Evolutionary conservation across 2,329 filamentous ascomycete species (phyloP), one percentile per base, ranked within the genome.

Genomic region (Penicillium sp.): DNA sequence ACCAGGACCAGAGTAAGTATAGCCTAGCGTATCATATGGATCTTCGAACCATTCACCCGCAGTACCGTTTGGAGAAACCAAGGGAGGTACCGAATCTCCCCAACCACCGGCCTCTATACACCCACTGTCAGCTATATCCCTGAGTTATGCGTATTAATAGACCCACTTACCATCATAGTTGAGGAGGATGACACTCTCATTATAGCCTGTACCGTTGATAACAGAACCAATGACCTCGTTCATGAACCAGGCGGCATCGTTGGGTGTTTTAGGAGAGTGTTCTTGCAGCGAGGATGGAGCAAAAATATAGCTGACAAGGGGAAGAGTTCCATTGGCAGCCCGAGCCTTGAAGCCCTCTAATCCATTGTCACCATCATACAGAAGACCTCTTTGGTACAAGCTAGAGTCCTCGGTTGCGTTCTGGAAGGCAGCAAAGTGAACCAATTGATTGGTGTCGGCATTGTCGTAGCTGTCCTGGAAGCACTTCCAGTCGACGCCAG

Each of bases 51-150:
- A 83, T 62, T 83, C 80, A 3, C 79, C 80, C 0, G 77, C 62
- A 0, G 80, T 81, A 20, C 75, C 77, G 4, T 72, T 65, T 6
- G 79, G 78, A 0, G 79, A 74, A 52, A 80, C 74, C 59, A 77
- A 78, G 0, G 80, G 81, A 18, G 72, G 67, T 3, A 83, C 80
- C 59, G 82, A 79, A 56, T 83, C 81, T 14, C 79, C 80, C 68
- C 75, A 83, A 28, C 81, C 81, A 52, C 81, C 81, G 1, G 77
- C 78, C 64, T 84, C 79, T 72, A n/a, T n/a, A n/a, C n/a, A n/a
- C n/a, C n/a, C n/a, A n/a, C n/a, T n/a, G n/a, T n/a, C n/a, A n/a
- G n/a, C n/a, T n/a, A n/a, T n/a, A n/a, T n/a, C n/a, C n/a, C n/a
- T n/a, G n/a, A n/a, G n/a, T n/a, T n/a, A n/a, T n/a, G n/a, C n/a